These are phyloP conservation scores for Sanghuangporus weigelae DNA, from an alignment of 1,284 basidiomycete genomes.

Conservation along the genomic window DNA sequence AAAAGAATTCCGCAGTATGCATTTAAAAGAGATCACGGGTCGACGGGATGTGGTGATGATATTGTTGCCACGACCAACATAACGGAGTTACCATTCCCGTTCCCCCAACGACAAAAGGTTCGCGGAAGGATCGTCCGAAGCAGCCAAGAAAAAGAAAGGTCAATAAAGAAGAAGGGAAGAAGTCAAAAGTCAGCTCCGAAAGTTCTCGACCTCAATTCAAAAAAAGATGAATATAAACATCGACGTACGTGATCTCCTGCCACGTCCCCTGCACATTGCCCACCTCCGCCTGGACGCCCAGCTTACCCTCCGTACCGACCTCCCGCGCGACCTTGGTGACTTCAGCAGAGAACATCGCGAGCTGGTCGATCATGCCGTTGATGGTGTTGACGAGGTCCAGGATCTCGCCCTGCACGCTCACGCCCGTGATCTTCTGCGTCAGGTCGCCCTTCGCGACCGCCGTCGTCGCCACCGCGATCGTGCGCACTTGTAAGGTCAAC, in stretches of 20 bases:
- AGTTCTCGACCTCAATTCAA: conserved; percentile 7
- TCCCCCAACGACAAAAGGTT: not conserved
- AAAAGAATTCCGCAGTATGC: not conserved
- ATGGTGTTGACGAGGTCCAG: conserved; percentile 90
- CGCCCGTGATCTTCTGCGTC: conserved; percentile 89
- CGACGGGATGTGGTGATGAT: not conserved
- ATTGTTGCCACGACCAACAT: too few species aligned
- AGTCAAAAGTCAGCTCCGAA: not conserved
- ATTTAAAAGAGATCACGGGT: not conserved
- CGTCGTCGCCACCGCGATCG: conserved; percentile 92
- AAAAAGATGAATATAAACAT: conserved; percentile 22
- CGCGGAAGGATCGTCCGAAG: not conserved
- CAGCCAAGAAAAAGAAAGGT: not conserved
- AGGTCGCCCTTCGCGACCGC: conserved; percentile 94
- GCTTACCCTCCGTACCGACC: conserved; percentile 94
- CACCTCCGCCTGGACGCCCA: conserved; percentile 96
- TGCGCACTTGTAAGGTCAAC: conserved; percentile 94
- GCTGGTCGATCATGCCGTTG: conserved; percentile 95
- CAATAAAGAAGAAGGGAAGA: not conserved
- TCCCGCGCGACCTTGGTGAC: conserved; percentile 95
- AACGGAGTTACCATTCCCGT: not conserved
- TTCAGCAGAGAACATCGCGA: conserved; percentile 91
- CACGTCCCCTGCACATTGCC: conserved; percentile 97
- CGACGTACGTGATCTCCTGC: conserved; percentile 94
- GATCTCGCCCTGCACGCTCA: conserved; percentile 95